Evolutionary conservation across 2,329 filamentous ascomycete species (phyloP).

Genomic region (Fusarium pseudocircinatum): DNA sequence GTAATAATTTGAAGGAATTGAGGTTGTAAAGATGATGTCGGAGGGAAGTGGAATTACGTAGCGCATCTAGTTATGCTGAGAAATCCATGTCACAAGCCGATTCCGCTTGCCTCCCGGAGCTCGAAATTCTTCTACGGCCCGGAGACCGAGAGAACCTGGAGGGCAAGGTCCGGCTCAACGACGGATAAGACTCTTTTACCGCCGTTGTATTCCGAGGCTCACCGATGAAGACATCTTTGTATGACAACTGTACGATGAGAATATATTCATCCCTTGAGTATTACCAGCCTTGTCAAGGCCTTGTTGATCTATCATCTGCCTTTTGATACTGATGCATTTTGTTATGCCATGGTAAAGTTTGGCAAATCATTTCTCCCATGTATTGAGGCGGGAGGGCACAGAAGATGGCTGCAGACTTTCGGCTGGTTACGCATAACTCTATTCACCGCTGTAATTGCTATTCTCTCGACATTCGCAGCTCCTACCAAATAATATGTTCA

Average conservation of each 20-base stretch:
- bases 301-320: background rate
- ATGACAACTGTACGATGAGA: background rate
- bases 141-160: conserved; percentile 27
- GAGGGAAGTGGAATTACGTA: conserved; percentile 25
- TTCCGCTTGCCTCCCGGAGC: conserved; percentile 29
- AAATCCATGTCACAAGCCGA: conserved; percentile 41
- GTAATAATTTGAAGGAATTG: background rate
- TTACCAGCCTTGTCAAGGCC: background rate
- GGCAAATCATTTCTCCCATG: background rate
- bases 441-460: background rate
- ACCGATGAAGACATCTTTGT: background rate
- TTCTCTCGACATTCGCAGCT: background rate
- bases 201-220: background rate
- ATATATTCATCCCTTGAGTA: too few species aligned
- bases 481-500: background rate
- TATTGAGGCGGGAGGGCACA: background rate
- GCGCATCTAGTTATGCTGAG: conserved; percentile 38
- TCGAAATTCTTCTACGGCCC: conserved; percentile 39
- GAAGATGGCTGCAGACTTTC: background rate
- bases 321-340: background rate
- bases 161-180: conserved; percentile 25
- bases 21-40: conserved; percentile 12
- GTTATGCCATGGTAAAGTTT: background rate
- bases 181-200: background rate
- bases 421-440: background rate